Evolutionary conservation across 1,284 basidiomycete species (phyloP), one percentile per base, ranked within the genome.

Genomic region (Neolentinus lepideus): DNA sequence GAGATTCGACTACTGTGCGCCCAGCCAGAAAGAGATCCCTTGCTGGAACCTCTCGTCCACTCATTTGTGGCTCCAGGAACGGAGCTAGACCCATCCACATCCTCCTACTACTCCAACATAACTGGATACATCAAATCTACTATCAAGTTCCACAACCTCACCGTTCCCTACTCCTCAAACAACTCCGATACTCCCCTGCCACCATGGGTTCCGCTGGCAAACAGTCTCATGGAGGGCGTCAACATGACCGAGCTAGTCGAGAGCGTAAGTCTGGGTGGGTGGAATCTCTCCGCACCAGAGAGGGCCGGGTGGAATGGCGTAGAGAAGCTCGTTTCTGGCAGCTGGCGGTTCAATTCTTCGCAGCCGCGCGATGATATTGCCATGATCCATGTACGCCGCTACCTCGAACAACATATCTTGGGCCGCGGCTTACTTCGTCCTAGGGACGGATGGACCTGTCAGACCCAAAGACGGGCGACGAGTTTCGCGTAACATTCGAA

Each of bases 61-160:
- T 68, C 70, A 12, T 77, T 88, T 57, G 61, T 82, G 51, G 67
- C 77, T 0, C 69, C 75, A 54, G 79, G 78, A 6, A 67, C 65
- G 16, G 63, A 67, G 51, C 66, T 84, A 3, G 76, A 83, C 61
- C 75, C 80, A 1, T 56, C 62, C 12, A 56, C 63, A 25, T 71
- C 72, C 10, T 85, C 88, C 0, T 92, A 90, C 66, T 88, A 85
- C 63, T 69, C 75, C 3, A 92, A 92, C 63, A 75, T 87, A 51
- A 90, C 89, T 14, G 90, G 88, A 14, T 90, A 88, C 64, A 77
- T 88, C 60, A 83, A 83, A 57, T 87, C 85, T 4, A 71, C 80
- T 45, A 67, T 80, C 16, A 70, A 72, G 31, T 80, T 81, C 61
- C 75, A 82, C 64, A 92, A 91, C 63, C 79, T 90, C 50, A 81